Conservation (phyloP, 805 yeast genomes). For the Kodamaea kaohsiungensis region DNA sequence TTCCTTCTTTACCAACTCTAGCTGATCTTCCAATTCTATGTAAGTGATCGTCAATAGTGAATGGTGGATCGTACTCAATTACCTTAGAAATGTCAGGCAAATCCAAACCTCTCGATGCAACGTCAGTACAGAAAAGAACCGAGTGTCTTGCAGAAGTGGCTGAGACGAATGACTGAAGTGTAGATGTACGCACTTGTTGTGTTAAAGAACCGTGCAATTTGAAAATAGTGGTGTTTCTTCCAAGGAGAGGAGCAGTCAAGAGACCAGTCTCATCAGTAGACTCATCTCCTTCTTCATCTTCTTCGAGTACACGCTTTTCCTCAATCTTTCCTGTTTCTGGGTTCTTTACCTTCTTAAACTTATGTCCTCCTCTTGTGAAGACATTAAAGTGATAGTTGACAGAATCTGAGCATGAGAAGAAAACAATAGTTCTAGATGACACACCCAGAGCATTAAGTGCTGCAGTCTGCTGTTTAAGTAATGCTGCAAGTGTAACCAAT, state of each 20-base stretch:
- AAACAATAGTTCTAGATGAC: slow-evolving; percentile 69
- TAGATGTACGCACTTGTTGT: slow-evolving; percentile 79
- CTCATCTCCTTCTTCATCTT: slow-evolving; percentile 22
- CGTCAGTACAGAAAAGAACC: slow-evolving; percentile 91
- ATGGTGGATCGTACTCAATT: slow-evolving; percentile 93
- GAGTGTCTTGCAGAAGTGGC: slow-evolving; percentile 49
- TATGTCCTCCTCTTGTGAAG: slow-evolving; percentile 60
- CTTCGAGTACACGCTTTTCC: slow-evolving; percentile 13
- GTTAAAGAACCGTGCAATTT: slow-evolving; percentile 90
- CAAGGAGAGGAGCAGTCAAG: slow-evolving; percentile 54
- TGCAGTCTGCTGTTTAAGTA: slow-evolving; percentile 48
- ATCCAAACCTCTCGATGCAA: slow-evolving; percentile 96
- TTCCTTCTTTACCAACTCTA: slow-evolving; percentile 89
- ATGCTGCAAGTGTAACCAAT: slow-evolving; percentile 74
- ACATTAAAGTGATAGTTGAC: slow-evolving; percentile 88
- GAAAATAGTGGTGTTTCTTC: slow-evolving; percentile 45
- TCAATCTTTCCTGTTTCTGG: slow-evolving; percentile 24
- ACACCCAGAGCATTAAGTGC: slow-evolving; percentile 15
- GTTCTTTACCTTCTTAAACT: slow-evolving; percentile 32
- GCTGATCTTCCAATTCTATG: slow-evolving; percentile 99
- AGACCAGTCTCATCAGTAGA: slow-evolving; percentile 37
- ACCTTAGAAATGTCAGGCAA: slow-evolving; percentile 83
- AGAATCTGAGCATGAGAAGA: slow-evolving; percentile 93
- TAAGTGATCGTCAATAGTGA: slow-evolving; percentile 88
- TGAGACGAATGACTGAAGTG: slow-evolving; percentile 62